Percentiles rank a stretch among this genome's conserved stretches.
phyloP scores from a whole-genome alignment of 2,329 filamentous ascomycete genomes.

The Podosphaera fusca region DNA sequence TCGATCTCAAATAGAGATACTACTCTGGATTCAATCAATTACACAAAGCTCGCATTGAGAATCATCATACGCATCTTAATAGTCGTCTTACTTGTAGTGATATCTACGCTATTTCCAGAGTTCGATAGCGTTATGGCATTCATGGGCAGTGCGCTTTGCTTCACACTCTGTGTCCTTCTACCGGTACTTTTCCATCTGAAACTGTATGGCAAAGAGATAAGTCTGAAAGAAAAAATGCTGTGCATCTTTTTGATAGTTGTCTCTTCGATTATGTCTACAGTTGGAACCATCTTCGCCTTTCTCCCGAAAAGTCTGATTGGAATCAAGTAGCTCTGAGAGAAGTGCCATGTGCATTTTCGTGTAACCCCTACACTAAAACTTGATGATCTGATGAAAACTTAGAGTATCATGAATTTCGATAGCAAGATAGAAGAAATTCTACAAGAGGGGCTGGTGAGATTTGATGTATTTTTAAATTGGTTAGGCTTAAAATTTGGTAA shows the following conservation, averaged over 20 bases:
- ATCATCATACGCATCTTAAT: conserved; percentile 39
- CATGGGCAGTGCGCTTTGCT: conserved; percentile 74
- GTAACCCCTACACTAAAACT: no score
- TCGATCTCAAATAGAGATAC: conserved; percentile 23
- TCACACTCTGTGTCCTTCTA: conserved; percentile 81
- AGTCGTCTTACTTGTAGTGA: conserved; percentile 48
- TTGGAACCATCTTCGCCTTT: conserved; percentile 76
- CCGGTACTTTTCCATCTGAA: conserved; percentile 78
- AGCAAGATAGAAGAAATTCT: no score
- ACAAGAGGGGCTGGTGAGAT: no score
- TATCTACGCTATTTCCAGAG: conserved; percentile 45
- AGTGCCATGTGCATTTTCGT: no score
- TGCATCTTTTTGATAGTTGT: conserved; percentile 47
- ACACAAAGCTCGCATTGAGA: conserved; percentile 34
- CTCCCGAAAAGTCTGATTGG: conserved; percentile 55
- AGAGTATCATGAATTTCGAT: no score
- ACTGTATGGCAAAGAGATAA: conserved; percentile 57
- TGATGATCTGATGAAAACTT: no score
- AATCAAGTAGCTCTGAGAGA: conserved; percentile 18
- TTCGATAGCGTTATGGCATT: conserved; percentile 54
- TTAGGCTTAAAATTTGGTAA: no score
- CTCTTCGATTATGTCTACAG: conserved; percentile 43
- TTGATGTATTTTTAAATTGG: no score
- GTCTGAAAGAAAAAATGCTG: conserved; percentile 34
- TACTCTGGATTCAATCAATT: conserved; percentile 29